Evolutionary conservation across 495 filamentous ascomycete species (phyloP), one percentile per base, ranked within the genome.

Genomic region (Aspergillus incahuasiensis): DNA sequence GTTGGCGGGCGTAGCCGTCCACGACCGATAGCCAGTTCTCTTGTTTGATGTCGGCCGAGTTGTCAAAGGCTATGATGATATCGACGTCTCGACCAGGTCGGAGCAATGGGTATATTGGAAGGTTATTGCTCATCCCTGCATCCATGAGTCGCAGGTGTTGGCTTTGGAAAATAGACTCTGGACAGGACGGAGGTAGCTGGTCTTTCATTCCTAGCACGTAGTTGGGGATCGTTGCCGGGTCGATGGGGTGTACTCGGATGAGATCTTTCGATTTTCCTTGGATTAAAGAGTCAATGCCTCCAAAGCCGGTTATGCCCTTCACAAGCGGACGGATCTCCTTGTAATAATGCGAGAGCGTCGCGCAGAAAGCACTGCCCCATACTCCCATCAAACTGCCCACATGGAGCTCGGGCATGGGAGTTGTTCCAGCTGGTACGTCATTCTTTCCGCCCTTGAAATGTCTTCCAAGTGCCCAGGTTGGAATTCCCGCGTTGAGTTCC

Each of bases 51-150:
- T 95, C 89, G 30, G 90, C 88, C 6, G 85, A 89, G 1, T 87
- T 87, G 66, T 96, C 90, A 61, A 96, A 95, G 16, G 89, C 87
- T 20, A 98, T 81, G n/a, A 98, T 75, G 39, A 98, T 80, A 62
- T 98, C 94, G 16, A 97, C 84, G 59, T 94, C 83, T 24, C 94
- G 79, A 3, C 90, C 92, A 0, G 88, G 90, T 18, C 94, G 82
- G 21, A 98, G 84, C 6, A 97, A 79, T 0, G 94, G 94, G 68
- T 98, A 98, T 24, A 96, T 89, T 5, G 94, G 92, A 3, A 98
- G 79, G 61, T 98, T 98, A 67, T 97, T 97, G 48, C 87, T 91
- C 92, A 98, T 98, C 12, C 94, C 94, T 6, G 94, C 90, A 72
- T 98, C 94, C 88, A 96, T 96, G 5, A 97, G 82, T 60, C 94